phyloP scores from a whole-genome alignment of 257 asterid genomes.

The Echium plantagineum region DNA sequence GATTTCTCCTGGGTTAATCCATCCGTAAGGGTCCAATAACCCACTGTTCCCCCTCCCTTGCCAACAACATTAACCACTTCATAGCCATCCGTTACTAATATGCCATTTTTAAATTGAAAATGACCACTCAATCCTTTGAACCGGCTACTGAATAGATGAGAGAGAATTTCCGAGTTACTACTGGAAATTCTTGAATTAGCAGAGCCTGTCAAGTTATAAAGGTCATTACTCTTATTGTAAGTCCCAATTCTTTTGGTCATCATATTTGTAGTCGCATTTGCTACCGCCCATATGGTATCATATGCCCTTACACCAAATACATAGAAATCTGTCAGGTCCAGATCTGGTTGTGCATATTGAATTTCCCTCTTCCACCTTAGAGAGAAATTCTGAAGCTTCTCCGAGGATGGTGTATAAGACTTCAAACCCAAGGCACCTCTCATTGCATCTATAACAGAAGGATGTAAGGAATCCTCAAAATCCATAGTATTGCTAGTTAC shows the following conservation, averaged over 20 bases:
- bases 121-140: conserved; percentile 23
- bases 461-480: conserved; percentile 13
- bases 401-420: conserved; percentile 20
- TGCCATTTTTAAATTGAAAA: conserved; percentile 17
- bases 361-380: conserved; percentile 28
- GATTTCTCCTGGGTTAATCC: background rate
- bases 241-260: background rate
- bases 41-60: conserved; percentile 24
- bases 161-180: conserved; percentile 2
- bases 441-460: conserved; percentile 19
- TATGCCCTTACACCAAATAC: conserved; percentile 30
- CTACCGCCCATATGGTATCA: conserved; percentile 29
- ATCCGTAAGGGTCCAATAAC: conserved; percentile 5
- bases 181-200: background rate
- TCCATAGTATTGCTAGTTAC: conserved; percentile 32
- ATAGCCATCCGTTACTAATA: conserved; percentile 16
- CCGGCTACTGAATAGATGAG: conserved; percentile 1
- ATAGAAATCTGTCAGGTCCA: conserved; percentile 13
- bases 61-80: conserved; percentile 32
- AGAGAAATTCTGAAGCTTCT: conserved; percentile 13
- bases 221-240: too few relatives aligned
- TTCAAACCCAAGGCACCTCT: conserved; percentile 34
- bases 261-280: conserved; percentile 22
- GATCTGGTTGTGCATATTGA: conserved; percentile 5
- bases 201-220: background rate